Conservation (phyloP, 148 eudicot species). For the Spergularia marina region DNA sequence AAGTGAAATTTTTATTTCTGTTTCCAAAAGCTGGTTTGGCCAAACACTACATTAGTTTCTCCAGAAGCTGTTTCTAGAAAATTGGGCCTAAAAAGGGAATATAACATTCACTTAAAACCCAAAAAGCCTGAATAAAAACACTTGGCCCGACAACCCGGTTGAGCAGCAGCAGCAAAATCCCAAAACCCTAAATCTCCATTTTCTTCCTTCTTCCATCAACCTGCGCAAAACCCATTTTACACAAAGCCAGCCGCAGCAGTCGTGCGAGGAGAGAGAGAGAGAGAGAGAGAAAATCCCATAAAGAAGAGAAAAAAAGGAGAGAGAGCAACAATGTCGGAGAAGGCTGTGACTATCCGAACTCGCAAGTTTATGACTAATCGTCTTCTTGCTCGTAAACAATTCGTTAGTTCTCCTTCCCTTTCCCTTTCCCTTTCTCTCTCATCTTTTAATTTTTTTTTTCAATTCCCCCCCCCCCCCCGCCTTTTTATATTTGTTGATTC, state of each 20-base stretch:
- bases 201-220: not conserved
- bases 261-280: not conserved
- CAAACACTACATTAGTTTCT: too few species aligned
- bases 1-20: too few species aligned
- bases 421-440: not conserved
- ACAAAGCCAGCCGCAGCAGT: not conserved
- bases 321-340: constrained; percentile 57
- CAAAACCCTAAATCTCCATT: not conserved
- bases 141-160: not conserved
- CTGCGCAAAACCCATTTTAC: not conserved
- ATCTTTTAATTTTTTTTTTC: not conserved
- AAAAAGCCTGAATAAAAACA: too few species aligned
- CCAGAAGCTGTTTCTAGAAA: too few species aligned
- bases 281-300: too few species aligned
- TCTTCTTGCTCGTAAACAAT: constrained; percentile 83
- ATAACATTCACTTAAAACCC: too few species aligned
- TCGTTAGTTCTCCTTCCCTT: constrained; percentile 36
- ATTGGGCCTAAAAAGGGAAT: too few species aligned
- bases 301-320: not conserved
- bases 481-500: not conserved
- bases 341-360: constrained; percentile 70
- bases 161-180: not conserved
- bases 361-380: constrained; percentile 92
- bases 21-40: too few species aligned
- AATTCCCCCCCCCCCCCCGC: not conserved